Conservation (phyloP, 1,284 basidiomycete species). For the Apiotrichum brassicae region DNA sequence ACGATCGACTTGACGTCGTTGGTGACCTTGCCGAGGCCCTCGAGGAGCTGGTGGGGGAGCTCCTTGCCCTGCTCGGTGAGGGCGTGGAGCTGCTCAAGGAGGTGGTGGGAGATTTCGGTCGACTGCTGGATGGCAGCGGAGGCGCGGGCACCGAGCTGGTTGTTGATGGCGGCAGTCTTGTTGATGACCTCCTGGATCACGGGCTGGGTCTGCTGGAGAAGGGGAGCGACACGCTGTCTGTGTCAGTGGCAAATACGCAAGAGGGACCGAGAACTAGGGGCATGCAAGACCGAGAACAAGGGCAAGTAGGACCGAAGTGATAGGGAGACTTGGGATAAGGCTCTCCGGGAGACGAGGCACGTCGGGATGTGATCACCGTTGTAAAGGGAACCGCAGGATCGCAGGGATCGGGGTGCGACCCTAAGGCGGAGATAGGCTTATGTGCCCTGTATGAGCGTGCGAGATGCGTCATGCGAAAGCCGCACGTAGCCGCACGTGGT, state of each 20-base stretch:
- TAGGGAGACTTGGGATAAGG: no score
- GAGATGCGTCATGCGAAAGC: no score
- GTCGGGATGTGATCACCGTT: not conserved
- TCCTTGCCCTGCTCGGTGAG: constrained; percentile 41
- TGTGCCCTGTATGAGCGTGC: no score
- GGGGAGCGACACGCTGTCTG: constrained; percentile 35
- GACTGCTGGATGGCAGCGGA: constrained; percentile 35
- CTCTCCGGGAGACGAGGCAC: no score
- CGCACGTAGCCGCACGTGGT: no score
- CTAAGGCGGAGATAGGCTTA: no score
- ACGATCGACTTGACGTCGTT: constrained; percentile 42
- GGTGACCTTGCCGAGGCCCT: constrained; percentile 39
- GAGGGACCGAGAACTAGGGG: no score
- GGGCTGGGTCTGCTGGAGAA: constrained; percentile 31
- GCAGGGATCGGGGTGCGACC: not conserved
- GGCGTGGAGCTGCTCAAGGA: constrained; percentile 39
- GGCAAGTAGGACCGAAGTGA: no score
- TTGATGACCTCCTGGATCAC: constrained; percentile 36
- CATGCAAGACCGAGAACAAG: no score
- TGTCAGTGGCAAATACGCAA: not conserved
- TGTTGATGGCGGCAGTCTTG: constrained; percentile 41
- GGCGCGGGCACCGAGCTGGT: constrained; percentile 35
- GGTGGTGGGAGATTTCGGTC: constrained; percentile 33
- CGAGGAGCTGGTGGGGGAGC: constrained; percentile 36
- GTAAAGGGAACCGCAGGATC: no score